Conservation (phyloP, 208 protist genomes). For the Trypanosoma theileri region DNA sequence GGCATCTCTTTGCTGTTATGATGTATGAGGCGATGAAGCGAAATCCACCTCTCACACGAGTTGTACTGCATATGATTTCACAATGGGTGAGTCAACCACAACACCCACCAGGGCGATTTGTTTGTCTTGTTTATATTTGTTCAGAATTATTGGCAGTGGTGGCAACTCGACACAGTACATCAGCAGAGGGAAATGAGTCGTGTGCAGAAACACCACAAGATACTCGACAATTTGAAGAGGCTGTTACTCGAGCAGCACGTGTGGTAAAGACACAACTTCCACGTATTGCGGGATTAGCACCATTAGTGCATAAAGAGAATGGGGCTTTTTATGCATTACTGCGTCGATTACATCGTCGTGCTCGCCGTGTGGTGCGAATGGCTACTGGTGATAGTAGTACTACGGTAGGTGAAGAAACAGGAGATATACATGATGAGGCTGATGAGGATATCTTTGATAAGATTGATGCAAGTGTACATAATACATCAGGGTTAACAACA, state of each 20-base stretch:
- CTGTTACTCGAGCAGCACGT: conserved; percentile 54
- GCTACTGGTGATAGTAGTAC: neutral
- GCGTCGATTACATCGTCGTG: conserved; percentile 44
- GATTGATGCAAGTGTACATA: conserved; percentile 6
- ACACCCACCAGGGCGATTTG: conserved; percentile 78
- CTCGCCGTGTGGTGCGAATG: too few relatives aligned
- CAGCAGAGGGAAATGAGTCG: conserved; percentile 55
- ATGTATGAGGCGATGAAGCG: conserved; percentile 90
- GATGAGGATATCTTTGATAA: conserved; percentile 10
- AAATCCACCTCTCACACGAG: conserved; percentile 71
- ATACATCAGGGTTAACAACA: neutral
- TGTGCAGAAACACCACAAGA: conserved; percentile 75
- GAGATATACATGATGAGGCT: conserved; percentile 48
- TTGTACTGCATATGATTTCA: conserved; percentile 84
- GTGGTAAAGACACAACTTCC: conserved; percentile 54
- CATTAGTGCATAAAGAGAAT: conserved; percentile 61
- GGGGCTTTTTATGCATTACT: conserved; percentile 67
- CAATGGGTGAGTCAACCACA: conserved; percentile 78
- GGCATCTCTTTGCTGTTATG: conserved; percentile 83
- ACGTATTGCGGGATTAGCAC: conserved; percentile 59
- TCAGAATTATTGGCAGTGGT: conserved; percentile 77
- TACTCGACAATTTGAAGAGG: conserved; percentile 64
- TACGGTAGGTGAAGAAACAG: conserved; percentile 46
- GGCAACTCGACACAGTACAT: conserved; percentile 41
- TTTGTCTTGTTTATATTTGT: conserved; percentile 83